Conservation (phyloP, 2,329 filamentous ascomycete genomes). For the Nannizziopsis barbatae region DNA sequence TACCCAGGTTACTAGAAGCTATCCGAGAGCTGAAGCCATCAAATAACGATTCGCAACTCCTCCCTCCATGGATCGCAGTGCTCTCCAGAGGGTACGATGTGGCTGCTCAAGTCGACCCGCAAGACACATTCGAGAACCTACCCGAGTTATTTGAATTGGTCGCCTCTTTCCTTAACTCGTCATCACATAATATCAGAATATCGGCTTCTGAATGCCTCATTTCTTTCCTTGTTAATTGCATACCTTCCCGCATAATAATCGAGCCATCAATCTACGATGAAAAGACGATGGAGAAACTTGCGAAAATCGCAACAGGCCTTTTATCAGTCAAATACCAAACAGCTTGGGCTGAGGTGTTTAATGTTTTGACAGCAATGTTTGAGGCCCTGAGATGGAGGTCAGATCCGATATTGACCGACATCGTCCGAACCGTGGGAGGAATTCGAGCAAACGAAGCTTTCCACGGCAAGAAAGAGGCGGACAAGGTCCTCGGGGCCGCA, state of each 20-base stretch:
- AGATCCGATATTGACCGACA: conserved; percentile 61
- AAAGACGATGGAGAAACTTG: conserved; percentile 72
- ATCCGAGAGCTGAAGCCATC: conserved; percentile 86
- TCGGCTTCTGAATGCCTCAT: conserved; percentile 92
- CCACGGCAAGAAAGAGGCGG: conserved; percentile 85
- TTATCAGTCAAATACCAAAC: conserved; percentile 85
- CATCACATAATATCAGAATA: conserved; percentile 83
- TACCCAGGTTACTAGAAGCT: conserved; percentile 78
- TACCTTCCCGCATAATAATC: conserved; percentile 70
- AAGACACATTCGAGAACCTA: conserved; percentile 84
- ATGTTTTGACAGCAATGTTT: conserved; percentile 75
- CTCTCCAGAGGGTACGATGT: conserved; percentile 91
- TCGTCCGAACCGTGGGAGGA: conserved; percentile 72
- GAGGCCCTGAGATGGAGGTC: conserved; percentile 77
- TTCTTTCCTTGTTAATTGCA: conserved; percentile 81
- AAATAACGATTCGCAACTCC: conserved; percentile 83
- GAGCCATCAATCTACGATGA: conserved; percentile 90
- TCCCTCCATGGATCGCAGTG: conserved; percentile 94
- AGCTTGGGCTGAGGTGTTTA: conserved; percentile 92
- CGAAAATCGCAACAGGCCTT: conserved; percentile 57
- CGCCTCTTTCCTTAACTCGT: conserved; percentile 68
- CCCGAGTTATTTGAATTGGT: conserved; percentile 75
- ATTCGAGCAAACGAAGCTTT: conserved; percentile 81
- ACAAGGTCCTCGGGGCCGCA: conserved; percentile 77
- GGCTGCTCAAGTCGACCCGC: conserved; percentile 72